Evolutionary conservation across 2,329 filamentous ascomycete genomes (phyloP).

Genomic region (Scorias spongiosa): DNA sequence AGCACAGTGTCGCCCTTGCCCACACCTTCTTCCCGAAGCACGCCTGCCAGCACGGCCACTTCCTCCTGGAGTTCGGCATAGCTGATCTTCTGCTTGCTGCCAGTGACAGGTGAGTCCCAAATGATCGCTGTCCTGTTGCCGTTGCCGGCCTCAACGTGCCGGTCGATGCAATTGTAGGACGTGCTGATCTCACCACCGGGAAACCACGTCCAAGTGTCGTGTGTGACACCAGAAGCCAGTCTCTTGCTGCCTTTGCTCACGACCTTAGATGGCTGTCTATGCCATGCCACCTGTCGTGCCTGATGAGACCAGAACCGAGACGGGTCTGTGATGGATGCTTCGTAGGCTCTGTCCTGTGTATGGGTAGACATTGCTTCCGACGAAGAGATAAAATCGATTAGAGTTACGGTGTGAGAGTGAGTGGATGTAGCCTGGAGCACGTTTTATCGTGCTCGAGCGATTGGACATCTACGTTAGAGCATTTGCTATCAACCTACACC

Average conservation of each 20-base stretch:
- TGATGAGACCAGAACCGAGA: conserved; percentile 23
- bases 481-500: no score
- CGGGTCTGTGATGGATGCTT: conserved; percentile 18
- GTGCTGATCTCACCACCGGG: conserved; percentile 77
- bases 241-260: conserved; percentile 48
- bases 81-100: conserved; percentile 54
- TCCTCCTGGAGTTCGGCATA: conserved; percentile 64
- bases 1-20: conserved; percentile 73
- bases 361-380: conserved; percentile 10
- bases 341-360: conserved; percentile 22
- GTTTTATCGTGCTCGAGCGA: no score
- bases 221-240: conserved; percentile 44
- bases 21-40: conserved; percentile 68
- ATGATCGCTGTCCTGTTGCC: conserved; percentile 62
- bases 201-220: conserved; percentile 83
- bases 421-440: no score
- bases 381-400: no score
- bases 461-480: no score
- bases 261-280: conserved; percentile 52
- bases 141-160: conserved; percentile 68
- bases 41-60: conserved; percentile 68
- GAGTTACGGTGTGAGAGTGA: no score
- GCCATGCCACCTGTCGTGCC: conserved; percentile 65
- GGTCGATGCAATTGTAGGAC: conserved; percentile 80
- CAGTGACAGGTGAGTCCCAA: conserved; percentile 77